Conservation (phyloP, 176 grass and related monocot species). For the Cenchrus fungigraminus region DNA sequence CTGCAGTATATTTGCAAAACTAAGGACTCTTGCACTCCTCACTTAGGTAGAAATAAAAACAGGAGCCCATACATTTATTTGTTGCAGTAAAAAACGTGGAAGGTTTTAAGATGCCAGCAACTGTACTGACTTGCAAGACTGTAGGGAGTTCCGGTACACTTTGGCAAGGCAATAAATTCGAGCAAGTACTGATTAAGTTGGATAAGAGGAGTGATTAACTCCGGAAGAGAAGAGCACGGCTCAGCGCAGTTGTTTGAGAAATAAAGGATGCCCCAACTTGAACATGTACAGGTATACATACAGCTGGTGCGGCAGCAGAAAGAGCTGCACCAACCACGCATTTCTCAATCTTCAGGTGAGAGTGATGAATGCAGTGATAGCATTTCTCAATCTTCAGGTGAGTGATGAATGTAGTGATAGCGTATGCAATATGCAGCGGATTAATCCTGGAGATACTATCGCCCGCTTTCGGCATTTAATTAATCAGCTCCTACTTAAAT, state of each 20-base stretch:
- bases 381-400: constrained; percentile 2
- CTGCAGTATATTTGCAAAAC: background rate
- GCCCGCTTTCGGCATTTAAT: constrained; percentile 42
- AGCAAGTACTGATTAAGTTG: background rate
- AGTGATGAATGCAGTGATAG: background rate
- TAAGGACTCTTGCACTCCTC: background rate
- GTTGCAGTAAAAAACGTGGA: background rate
- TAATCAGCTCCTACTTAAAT: constrained; percentile 39
- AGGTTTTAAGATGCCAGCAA: background rate
- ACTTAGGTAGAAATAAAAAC: constrained; percentile 8
- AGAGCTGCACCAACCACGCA: background rate
- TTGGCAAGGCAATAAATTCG: background rate
- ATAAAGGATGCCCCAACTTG: constrained; percentile 47
- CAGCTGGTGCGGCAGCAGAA: background rate
- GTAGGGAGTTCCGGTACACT: background rate
- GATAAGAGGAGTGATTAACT: constrained; percentile 7
- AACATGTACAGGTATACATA: background rate
- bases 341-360: constrained; percentile 3
- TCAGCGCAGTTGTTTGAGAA: constrained; percentile 23
- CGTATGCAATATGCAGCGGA: background rate
- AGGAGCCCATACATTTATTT: constrained; percentile 1
- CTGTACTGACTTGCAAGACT: constrained; percentile 23
- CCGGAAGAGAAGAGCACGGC: background rate
- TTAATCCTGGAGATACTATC: constrained; percentile 34
- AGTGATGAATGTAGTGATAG: background rate